A percentile compares a stretch with the other conserved stretches of the same genome.
Evolutionary conservation across 208 protist genomes (phyloP).

Genomic region (Histomonas meleagridis): DNA sequence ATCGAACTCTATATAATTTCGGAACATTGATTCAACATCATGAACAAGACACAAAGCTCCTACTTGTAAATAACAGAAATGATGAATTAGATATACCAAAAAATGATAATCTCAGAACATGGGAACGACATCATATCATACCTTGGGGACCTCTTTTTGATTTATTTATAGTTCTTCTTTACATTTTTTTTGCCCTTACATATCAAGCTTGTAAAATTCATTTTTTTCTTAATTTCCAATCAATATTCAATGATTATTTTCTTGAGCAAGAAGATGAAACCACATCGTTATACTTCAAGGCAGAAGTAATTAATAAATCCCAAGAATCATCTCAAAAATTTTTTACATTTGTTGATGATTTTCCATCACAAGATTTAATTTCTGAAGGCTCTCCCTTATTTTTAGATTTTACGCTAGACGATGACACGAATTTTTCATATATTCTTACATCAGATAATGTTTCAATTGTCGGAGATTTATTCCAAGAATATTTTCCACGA

Average conservation of each 20-base stretch:
- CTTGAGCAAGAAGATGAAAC: neutral
- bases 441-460: neutral
- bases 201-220: constrained; percentile 9
- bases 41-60: no score
- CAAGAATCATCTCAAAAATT: neutral
- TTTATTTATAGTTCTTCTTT: neutral
- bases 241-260: constrained; percentile 21
- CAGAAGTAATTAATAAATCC: neutral
- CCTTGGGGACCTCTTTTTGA: neutral
- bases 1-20: no score
- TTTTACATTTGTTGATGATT: neutral
- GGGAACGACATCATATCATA: neutral
- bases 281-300: neutral
- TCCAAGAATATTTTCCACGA: no score
- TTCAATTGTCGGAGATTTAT: neutral
- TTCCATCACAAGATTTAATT: neutral
- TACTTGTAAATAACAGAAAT: no score
- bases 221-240: neutral
- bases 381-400: neutral
- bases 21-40: no score
- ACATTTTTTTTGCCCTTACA: neutral
- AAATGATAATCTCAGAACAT: constrained; percentile 2
- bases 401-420: neutral
- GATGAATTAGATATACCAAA: neutral
- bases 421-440: neutral